Evolutionary conservation across 164 flowering plant genomes (phyloP).

Genomic region (Taxillus chinensis): DNA sequence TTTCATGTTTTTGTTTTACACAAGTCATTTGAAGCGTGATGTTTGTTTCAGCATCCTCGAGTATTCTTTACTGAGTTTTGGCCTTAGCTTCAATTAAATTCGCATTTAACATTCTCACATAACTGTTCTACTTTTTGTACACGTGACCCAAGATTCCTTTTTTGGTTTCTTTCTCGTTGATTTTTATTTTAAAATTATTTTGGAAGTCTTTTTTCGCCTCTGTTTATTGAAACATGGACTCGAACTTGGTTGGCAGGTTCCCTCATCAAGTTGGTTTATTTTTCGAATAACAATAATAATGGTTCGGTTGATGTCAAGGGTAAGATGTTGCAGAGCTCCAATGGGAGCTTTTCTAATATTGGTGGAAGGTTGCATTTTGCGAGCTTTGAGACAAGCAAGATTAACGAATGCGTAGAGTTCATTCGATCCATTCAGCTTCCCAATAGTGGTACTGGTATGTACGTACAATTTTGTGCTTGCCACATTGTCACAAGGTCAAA

Average conservation of each 20-base stretch:
- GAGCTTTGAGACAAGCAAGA: conserved; percentile 58
- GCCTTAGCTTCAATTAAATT: too few relatives aligned
- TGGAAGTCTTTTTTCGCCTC: too few relatives aligned
- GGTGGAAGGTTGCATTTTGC: conserved; percentile 50
- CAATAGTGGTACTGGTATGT: conserved; percentile 23
- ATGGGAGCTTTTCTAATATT: conserved; percentile 12
- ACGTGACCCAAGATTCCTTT: too few relatives aligned
- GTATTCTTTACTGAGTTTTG: too few relatives aligned
- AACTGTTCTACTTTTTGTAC: too few relatives aligned
- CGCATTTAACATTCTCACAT: too few relatives aligned
- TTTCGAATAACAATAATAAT: conserved; percentile 19
- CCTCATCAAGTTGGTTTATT: conserved; percentile 51
- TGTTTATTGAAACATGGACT: too few relatives aligned
- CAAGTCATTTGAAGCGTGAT: too few relatives aligned
- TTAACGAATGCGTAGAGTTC: conserved; percentile 49
- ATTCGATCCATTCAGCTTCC: conserved; percentile 30
- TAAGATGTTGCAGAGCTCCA: conserved; percentile 6
- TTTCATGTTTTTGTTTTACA: too few relatives aligned
- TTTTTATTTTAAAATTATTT: too few relatives aligned
- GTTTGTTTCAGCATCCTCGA: too few relatives aligned
- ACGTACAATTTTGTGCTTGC: neutral
- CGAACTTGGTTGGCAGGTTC: conserved; percentile 27
- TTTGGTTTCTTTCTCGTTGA: too few relatives aligned
- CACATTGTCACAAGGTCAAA: neutral
- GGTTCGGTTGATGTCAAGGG: conserved; percentile 7